Percentiles rank a stretch among this genome's conserved stretches.
Conservation (phyloP, 164 flowering plant genomes). For the Berberis vulgaris region DNA sequence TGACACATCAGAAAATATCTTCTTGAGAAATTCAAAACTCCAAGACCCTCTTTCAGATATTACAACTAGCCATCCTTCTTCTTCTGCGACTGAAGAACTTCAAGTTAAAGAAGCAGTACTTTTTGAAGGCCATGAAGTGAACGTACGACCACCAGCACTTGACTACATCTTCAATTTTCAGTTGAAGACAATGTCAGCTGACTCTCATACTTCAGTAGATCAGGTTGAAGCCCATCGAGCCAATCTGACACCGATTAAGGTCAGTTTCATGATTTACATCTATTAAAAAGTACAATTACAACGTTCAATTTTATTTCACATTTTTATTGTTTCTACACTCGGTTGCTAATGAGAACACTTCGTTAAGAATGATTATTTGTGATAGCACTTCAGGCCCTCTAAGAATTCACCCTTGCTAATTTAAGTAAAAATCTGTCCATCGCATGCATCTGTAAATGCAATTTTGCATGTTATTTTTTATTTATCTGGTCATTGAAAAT, state of each 20-base stretch:
- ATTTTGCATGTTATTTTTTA: no score
- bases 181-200: not conserved
- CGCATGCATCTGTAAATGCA: no score
- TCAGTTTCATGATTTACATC: constrained; percentile 15
- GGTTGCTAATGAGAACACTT: no score
- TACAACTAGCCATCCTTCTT: not conserved
- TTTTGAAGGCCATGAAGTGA: constrained; percentile 12
- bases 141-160: not conserved
- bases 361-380: no score
- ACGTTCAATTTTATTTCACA: no score
- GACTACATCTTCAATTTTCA: constrained; percentile 4
- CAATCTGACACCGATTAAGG: constrained; percentile 25
- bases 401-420: no score
- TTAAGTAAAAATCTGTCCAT: no score
- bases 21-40: constrained; percentile 9
- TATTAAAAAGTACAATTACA: not conserved
- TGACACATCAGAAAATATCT: constrained; percentile 10
- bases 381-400: no score
- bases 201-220: constrained; percentile 17
- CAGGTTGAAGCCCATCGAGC: constrained; percentile 17
- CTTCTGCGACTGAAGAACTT: constrained; percentile 16
- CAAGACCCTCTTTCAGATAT: constrained; percentile 25
- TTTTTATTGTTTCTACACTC: no score
- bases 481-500: no score
- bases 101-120: constrained; percentile 8